These are phyloP conservation scores for Huntiella savannae DNA, from an alignment of 2,329 filamentous ascomycete genomes.

Conservation along the genomic window DNA sequence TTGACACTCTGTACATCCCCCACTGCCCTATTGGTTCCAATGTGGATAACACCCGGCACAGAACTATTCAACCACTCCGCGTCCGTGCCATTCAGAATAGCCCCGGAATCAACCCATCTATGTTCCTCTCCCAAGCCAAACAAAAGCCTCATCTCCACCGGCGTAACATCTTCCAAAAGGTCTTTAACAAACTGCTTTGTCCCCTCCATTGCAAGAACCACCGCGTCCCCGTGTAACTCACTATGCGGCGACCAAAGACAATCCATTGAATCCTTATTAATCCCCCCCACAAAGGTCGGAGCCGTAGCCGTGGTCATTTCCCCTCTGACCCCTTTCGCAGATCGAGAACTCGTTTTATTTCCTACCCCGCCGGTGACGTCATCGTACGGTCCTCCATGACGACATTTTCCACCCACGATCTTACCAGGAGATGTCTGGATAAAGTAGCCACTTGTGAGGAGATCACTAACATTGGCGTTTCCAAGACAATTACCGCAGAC, in stretches of 20 bases:
- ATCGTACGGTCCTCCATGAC: conserved; percentile 9
- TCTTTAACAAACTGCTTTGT: conserved; percentile 8
- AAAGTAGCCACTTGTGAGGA: conserved; percentile 9
- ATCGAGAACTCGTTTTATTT: neutral
- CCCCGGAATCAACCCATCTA: neutral
- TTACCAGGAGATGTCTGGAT: conserved; percentile 3
- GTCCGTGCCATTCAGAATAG: neutral
- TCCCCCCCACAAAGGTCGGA: conserved; percentile 1
- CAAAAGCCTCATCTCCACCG: conserved; percentile 8
- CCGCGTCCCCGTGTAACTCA: conserved; percentile 5
- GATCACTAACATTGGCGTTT: neutral
- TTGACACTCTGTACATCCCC: neutral
- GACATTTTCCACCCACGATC: conserved; percentile 6
- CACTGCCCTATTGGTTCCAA: too few species aligned
- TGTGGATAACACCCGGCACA: too few species aligned
- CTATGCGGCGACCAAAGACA: conserved; percentile 11
- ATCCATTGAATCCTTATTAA: conserved; percentile 12
- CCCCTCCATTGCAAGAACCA: conserved; percentile 4
- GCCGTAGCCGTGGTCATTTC: neutral
- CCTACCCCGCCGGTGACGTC: neutral
- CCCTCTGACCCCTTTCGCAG: neutral
- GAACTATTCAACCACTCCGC: neutral
- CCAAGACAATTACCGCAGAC: conserved; percentile 7
- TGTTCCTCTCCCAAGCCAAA: conserved; percentile 5
- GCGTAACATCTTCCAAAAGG: conserved; percentile 8